A percentile compares a stretch with the other conserved stretches of the same genome.
Conservation (phyloP, 331 rosid genomes). For the Ulmus americana region DNA sequence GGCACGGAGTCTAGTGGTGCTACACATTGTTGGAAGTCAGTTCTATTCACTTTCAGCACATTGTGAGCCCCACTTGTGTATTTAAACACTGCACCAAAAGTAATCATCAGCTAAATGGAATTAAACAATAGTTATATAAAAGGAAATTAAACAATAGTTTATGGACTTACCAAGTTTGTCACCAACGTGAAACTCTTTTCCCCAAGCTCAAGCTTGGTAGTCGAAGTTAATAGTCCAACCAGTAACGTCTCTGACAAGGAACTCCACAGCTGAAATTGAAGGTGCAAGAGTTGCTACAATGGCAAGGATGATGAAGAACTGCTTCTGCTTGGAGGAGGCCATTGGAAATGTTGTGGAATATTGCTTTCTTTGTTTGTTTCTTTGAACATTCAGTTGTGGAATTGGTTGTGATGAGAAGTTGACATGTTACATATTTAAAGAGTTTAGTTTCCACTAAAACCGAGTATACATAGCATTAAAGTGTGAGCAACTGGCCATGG, state of each 20-base stretch:
- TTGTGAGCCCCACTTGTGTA: constrained; percentile 28
- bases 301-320: constrained; percentile 16
- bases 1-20: constrained; percentile 2
- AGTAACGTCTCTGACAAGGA: constrained; percentile 29
- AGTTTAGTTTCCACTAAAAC: neutral
- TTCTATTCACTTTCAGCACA: constrained; percentile 31
- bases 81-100: constrained; percentile 25
- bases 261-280: constrained; percentile 22
- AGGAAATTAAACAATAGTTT: too few relatives aligned
- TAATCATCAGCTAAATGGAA: neutral
- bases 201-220: constrained; percentile 35
- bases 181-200: constrained; percentile 36
- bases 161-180: constrained; percentile 36
- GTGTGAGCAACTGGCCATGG: constrained; percentile 11
- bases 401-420: neutral
- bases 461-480: neutral
- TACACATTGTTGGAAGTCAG: constrained; percentile 24
- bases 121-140: too few relatives aligned
- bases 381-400: neutral
- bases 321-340: constrained; percentile 14
- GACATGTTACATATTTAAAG: constrained; percentile 9
- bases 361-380: neutral
- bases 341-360: constrained; percentile 6
- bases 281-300: constrained; percentile 19
- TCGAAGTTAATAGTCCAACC: constrained; percentile 42